Percentiles rank a stretch among this genome's conserved stretches.
Conservation (phyloP, 2,329 filamentous ascomycete genomes). For the Epichloe sibirici region DNA sequence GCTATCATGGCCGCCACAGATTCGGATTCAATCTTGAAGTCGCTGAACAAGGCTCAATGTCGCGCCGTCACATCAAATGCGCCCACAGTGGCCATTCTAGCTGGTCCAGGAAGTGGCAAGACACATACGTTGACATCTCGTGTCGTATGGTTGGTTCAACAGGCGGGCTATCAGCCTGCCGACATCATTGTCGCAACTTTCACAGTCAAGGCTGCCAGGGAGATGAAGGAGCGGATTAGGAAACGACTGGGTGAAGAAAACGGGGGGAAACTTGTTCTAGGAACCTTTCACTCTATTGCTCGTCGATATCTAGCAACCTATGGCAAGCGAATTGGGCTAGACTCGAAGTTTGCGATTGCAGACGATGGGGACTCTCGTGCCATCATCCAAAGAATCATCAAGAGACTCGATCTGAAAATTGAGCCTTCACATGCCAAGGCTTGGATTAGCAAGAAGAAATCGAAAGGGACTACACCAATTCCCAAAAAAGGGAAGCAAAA, state of each 20-base stretch:
- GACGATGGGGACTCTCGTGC: slow-evolving; percentile 70
- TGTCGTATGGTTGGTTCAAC: slow-evolving; percentile 74
- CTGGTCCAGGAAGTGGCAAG: slow-evolving; percentile 66
- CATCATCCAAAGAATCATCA: slow-evolving; percentile 73
- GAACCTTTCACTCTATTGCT: slow-evolving; percentile 91
- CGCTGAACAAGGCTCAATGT: slow-evolving; percentile 42
- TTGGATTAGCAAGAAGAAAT: slow-evolving; percentile 62
- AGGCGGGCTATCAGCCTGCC: slow-evolving; percentile 60
- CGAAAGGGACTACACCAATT: slow-evolving; percentile 37
- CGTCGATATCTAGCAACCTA: slow-evolving; percentile 75
- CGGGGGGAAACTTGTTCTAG: slow-evolving; percentile 68
- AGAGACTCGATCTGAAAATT: slow-evolving; percentile 54
- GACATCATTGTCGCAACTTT: slow-evolving; percentile 95
- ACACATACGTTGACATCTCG: slow-evolving; percentile 91
- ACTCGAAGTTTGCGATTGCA: slow-evolving; percentile 79
- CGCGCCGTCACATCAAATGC: slow-evolving; percentile 42
- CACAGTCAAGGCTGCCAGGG: slow-evolving; percentile 83
- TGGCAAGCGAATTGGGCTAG: slow-evolving; percentile 70
- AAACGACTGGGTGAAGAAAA: slow-evolving; percentile 66
- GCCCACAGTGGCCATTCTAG: slow-evolving; percentile 51
- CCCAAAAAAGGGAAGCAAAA: slow-evolving; percentile 24
- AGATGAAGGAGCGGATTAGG: slow-evolving; percentile 85
- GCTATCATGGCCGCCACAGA: slow-evolving; percentile 17
- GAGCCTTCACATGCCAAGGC: slow-evolving; percentile 59
- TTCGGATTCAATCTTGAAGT: slow-evolving; percentile 27